Conservation (phyloP, 139 green algal species). For the Deuterostichococcus epilithicus region DNA sequence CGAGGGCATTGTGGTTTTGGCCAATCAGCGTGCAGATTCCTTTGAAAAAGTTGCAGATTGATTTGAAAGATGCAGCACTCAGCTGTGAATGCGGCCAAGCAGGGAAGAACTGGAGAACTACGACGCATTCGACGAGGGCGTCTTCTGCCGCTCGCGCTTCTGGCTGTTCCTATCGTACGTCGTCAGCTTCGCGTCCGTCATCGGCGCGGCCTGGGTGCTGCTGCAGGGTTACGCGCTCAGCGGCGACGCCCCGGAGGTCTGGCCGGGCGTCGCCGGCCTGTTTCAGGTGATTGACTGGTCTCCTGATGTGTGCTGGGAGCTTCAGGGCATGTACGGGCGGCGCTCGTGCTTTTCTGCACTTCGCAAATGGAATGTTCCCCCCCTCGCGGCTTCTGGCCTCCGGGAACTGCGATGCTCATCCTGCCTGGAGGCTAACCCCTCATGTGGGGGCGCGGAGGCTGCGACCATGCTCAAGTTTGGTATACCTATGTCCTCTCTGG, state of each 20-base stretch:
- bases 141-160: constrained; percentile 56
- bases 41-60: no score
- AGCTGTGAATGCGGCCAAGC: constrained; percentile 6
- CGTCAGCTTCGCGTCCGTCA: constrained; percentile 58
- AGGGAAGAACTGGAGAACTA: constrained; percentile 69
- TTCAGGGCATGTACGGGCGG: no score
- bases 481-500: no score
- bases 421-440: no score
- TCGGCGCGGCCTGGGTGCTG: constrained; percentile 68
- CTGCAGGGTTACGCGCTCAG: constrained; percentile 54
- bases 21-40: no score
- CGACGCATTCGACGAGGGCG: constrained; percentile 28
- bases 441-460: no score
- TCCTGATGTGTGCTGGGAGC: neutral
- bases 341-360: neutral
- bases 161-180: constrained; percentile 90
- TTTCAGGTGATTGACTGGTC: constrained; percentile 16
- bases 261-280: constrained; percentile 19
- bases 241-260: neutral
- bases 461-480: constrained; percentile 49
- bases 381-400: constrained; percentile 6
- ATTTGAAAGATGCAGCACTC: no score
- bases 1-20: neutral
- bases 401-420: no score
- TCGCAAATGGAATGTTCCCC: neutral